phyloP scores from a whole-genome alignment of 345 rosid genomes.

The Turnera subulata region DNA sequence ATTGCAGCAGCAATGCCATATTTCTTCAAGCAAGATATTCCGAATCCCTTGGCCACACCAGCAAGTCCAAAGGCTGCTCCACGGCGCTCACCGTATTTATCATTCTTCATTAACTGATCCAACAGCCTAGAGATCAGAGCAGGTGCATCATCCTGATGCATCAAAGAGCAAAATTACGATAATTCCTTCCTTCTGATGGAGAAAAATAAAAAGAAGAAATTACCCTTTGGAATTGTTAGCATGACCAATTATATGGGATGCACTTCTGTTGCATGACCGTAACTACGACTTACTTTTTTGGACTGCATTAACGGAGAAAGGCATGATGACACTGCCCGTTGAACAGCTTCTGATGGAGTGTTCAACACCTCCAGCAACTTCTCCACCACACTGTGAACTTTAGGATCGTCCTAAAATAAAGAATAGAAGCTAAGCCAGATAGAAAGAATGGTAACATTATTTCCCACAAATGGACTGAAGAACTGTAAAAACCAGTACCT shows the following conservation, averaged over 20 bases:
- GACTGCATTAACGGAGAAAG: conserved; percentile 86
- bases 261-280: too few relatives aligned
- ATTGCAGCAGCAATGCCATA: conserved; percentile 57
- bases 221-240: too few relatives aligned
- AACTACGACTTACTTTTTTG: conserved; percentile 52
- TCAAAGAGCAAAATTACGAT: not conserved
- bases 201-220: too few relatives aligned
- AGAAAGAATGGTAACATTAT: not conserved
- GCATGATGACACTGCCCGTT: conserved; percentile 87
- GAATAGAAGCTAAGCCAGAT: not conserved
- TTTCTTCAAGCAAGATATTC: conserved; percentile 81
- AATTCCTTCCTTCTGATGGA: too few relatives aligned
- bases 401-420: conserved; percentile 88
- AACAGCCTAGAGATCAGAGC: conserved; percentile 67
- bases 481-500: conserved; percentile 46
- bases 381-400: conserved; percentile 85
- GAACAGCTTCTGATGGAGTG: conserved; percentile 99
- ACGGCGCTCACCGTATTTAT: conserved; percentile 95
- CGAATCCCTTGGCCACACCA: conserved; percentile 88
- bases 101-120: conserved; percentile 83
- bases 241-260: too few relatives aligned
- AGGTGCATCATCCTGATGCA: conserved; percentile 67
- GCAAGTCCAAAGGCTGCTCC: conserved; percentile 99
- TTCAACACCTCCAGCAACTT: conserved; percentile 92
- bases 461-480: conserved; percentile 5